Base-by-base conservation (phyloP, 2,329 filamentous ascomycete species). In the Neofusicoccum laricinum region DNA sequence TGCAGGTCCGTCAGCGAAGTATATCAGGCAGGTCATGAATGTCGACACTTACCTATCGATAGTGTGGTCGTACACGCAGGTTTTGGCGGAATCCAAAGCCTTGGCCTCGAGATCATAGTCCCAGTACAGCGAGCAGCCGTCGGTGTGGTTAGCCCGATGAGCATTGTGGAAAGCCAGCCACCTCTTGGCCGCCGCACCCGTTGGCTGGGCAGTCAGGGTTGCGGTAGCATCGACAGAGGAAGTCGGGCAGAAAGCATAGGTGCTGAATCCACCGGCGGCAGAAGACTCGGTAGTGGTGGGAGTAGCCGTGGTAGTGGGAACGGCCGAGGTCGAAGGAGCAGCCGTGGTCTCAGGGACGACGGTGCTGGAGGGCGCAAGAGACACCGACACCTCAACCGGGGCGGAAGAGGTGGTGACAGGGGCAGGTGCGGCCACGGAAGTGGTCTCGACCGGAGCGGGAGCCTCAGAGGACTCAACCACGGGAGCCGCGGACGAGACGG, bases 111-210 rank as follows among this genome's bases (percentile, higher is more conserved):
- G 85, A 48, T 79, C 79, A 8, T 80, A 73, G 70, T 88, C 84
- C 90, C 91, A 98, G 58, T 72, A 74, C 50, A 97, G 49, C 80
- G 84, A 21, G 78, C 73, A 40, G 87, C 57, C 43, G 21, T 64
- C 87, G 17, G 89, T 89, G 84, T 97, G 92, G 81, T 95, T 96
- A 73, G 82, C 76, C 68, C 95, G 93, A 80, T 95, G 91, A 61
- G 89, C 72, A 81, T 97, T 97, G 88, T 98, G 95, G 75, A 91
- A 86, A 71, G 88, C 82, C 57, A 94, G 67, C 17, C 75, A 68
- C 12, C 71, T 69, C 49, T 70, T 68, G 49, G 73, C 46, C 61
- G 76, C 76, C n/a, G 72, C 72, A 2, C 61, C 15, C 71, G 57
- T 57, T 7, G 64, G 57, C 15, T 36, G 17, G 2, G 55, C 48